A percentile compares a stretch with the other conserved stretches of the same genome.
Conservation (phyloP, 176 grass and related monocot species). For the Rhipidocladum racemiflorum region DNA sequence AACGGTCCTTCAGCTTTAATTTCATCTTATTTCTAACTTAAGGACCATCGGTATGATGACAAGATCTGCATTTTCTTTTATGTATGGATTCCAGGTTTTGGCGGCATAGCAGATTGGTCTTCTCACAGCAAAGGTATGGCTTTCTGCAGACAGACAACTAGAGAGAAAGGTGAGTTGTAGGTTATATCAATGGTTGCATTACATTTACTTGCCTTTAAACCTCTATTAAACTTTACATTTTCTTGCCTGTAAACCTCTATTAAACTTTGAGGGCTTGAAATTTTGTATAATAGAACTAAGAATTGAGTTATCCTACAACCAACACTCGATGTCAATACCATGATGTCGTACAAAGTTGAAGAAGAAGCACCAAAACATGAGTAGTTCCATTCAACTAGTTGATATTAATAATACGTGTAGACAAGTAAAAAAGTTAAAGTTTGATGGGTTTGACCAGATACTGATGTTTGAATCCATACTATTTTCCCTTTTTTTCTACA, state of each 20-base stretch:
- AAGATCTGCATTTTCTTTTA: background rate
- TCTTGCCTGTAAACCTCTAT: background rate
- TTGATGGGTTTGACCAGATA: background rate
- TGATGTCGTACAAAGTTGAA: background rate
- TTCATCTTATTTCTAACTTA: background rate
- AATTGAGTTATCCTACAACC: background rate
- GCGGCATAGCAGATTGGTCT: conserved; percentile 65
- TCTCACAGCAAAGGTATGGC: conserved; percentile 84
- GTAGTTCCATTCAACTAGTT: background rate
- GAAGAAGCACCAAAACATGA: background rate
- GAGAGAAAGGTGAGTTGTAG: conserved; percentile 64
- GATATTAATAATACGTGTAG: background rate
- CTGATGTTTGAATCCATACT: background rate
- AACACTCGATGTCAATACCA: background rate
- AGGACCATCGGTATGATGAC: background rate
- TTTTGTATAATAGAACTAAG: background rate
- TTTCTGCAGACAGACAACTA: conserved; percentile 65
- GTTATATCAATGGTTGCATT: background rate
- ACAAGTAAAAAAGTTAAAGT: background rate
- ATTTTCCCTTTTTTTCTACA: background rate
- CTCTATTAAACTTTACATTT: too few relatives aligned
- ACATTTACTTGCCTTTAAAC: too few relatives aligned
- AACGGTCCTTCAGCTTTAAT: too few relatives aligned
- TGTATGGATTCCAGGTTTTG: conserved; percentile 54
- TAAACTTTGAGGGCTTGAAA: background rate